Evolutionary conservation across 768 basidiomycete genomes (phyloP).

Genomic region (Tylopilus plumbeoviolaceoides): DNA sequence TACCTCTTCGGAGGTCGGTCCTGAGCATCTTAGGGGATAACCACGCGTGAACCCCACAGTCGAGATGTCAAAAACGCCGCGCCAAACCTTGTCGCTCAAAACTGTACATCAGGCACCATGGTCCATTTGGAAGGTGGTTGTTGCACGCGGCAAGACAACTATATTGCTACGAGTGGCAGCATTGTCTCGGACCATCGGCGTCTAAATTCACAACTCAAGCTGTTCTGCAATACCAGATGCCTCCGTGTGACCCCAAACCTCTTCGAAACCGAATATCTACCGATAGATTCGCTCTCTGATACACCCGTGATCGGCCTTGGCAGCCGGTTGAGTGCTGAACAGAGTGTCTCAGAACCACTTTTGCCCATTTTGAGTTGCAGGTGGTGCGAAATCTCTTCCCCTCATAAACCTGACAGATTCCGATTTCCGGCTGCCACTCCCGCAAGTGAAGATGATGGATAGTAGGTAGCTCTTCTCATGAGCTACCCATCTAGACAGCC

Average conservation of each 20-base stretch:
- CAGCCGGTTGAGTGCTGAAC: not conserved
- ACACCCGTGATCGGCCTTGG: not conserved
- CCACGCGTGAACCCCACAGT: conserved; percentile 7
- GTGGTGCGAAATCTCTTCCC: not conserved
- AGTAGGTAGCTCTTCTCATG: not conserved
- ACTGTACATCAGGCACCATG: not conserved
- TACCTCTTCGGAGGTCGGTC: conserved; percentile 8
- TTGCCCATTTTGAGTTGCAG: not conserved
- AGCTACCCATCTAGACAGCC: not conserved
- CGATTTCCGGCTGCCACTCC: not conserved
- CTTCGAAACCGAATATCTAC: not conserved
- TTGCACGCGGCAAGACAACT: not conserved
- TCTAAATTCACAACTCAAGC: not conserved
- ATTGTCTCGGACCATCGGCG: not conserved
- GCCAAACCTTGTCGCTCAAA: not conserved
- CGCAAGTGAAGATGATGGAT: not conserved
- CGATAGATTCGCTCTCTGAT: not conserved
- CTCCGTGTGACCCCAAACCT: not conserved
- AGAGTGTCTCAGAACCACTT: not conserved
- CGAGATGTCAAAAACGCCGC: not conserved
- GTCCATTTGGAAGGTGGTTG: conserved; percentile 5
- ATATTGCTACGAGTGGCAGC: not conserved
- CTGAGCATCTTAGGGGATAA: not conserved
- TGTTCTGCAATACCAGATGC: not conserved
- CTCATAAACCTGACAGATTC: not conserved